These are phyloP conservation scores for Metschnikowia chrysomelidarum DNA, from an alignment of 805 yeast species.

Conservation along the genomic window DNA sequence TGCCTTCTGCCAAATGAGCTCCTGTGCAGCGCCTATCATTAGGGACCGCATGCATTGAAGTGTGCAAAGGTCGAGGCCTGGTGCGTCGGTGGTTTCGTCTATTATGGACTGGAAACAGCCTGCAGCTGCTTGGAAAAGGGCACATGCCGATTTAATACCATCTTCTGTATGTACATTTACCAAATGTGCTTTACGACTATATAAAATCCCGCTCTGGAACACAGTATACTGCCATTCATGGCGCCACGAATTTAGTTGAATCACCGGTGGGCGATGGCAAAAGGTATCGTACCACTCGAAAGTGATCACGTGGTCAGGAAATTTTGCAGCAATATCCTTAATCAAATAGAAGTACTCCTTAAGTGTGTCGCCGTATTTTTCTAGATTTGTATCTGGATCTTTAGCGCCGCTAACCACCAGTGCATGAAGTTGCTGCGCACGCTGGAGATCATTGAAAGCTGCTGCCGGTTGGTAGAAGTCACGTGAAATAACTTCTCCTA, in stretches of 20 bases:
- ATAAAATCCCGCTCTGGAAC: conserved; percentile 67
- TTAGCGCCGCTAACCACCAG: conserved; percentile 31
- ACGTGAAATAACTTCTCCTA: conserved; percentile 42
- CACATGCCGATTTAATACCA: conserved; percentile 61
- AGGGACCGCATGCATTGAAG: conserved; percentile 49
- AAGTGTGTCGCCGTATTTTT: conserved; percentile 26
- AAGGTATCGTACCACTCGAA: conserved; percentile 76
- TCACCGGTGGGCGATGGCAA: conserved; percentile 19
- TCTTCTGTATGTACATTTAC: conserved; percentile 47
- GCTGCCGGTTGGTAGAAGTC: conserved; percentile 44
- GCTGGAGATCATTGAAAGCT: conserved; percentile 37
- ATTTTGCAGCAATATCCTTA: conserved; percentile 46
- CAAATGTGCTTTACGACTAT: conserved; percentile 53
- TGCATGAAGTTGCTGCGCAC: conserved; percentile 45
- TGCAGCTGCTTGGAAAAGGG: conserved; percentile 67
- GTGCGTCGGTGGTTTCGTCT: not conserved
- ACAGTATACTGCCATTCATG: conserved; percentile 58
- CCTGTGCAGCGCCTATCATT: conserved; percentile 85
- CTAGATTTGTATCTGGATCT: conserved; percentile 22
- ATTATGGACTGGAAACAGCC: conserved; percentile 53
- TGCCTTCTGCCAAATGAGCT: conserved; percentile 79
- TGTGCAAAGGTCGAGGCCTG: conserved; percentile 54
- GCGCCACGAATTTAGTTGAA: conserved; percentile 7
- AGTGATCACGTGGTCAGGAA: conserved; percentile 58
- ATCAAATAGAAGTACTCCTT: conserved; percentile 50